Base-by-base conservation (phyloP, 2,329 filamentous ascomycete species). In the Rugonectria rugulosa region DNA sequence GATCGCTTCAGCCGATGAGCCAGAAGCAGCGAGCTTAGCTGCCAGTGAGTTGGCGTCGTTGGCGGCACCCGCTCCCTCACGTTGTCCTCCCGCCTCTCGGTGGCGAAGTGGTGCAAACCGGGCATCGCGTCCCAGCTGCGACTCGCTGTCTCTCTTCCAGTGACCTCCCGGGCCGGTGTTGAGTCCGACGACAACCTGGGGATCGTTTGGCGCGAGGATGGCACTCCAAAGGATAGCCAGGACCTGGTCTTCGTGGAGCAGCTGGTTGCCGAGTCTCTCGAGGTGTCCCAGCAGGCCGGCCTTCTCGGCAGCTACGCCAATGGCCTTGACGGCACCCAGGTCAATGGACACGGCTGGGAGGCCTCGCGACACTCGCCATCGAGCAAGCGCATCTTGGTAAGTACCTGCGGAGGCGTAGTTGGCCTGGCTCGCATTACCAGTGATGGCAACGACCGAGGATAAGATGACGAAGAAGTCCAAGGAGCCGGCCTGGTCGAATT, bases 401-500 rank as follows among this genome's bases (percentile, higher is more conserved):
- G 69, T 61, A 26, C 68, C 67, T 6, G 67, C 73, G 0, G 71
- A 71, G 0, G 73, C 58, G 57, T 81, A 81, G 59, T 77, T 78
- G 32, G 70, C 67, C 44, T 79, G 77, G 0, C 65, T 68, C 4
- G 67, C 54, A 8, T 68, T 67, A 0, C 75, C 77, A 5, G 73
- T 38, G 7, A 75, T 59, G 14, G 69, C 72, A 0, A 66, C 62
- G 19, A 73, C 48, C 1, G 76, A 79, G 2, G 73, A 75, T 0
- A 74, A 56, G 27, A 73, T 59, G 34, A 73, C 45, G 55, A 76
- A 78, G 63, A 80, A 78, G 57, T 77, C 73, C 1, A 76, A 41
- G 4, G 15, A 6, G n/a, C 23, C 26, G 7, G 49, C 4, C 10
- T 6, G 11, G 2, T 56, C 19, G 31, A 36, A 54, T 20, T 26